Evolutionary conservation across 768 basidiomycete genomes (phyloP).

Genomic region (Glaciozyma martinii): DNA sequence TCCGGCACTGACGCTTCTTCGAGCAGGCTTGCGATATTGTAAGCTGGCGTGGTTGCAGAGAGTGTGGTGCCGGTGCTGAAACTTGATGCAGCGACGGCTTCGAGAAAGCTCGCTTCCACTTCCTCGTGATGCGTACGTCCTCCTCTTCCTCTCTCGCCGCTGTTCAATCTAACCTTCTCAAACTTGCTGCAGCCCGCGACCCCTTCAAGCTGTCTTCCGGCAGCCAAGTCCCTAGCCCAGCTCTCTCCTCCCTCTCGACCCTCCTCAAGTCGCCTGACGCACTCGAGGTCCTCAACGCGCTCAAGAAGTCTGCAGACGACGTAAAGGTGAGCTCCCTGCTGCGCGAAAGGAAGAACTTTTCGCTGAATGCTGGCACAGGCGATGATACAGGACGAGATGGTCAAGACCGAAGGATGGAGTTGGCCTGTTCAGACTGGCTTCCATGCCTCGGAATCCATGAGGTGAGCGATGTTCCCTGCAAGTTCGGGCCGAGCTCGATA

Average conservation of each 20-base stretch:
- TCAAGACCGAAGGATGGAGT: slow-evolving; percentile 35
- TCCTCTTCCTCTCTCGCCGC: slow-evolving; percentile 15
- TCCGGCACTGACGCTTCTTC: too few relatives aligned
- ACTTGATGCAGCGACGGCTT: slow-evolving; percentile 23
- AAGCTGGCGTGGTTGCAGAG: too few relatives aligned
- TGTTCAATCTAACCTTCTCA: background rate
- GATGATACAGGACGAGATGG: slow-evolving; percentile 42
- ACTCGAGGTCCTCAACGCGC: slow-evolving; percentile 32
- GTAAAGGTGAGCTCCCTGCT: slow-evolving; percentile 26
- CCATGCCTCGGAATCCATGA: slow-evolving; percentile 42
- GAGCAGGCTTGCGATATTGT: too few relatives aligned
- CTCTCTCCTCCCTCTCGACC: slow-evolving; percentile 32
- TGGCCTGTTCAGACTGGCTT: slow-evolving; percentile 41
- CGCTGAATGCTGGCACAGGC: slow-evolving; percentile 17
- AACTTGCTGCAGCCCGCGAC: slow-evolving; percentile 15
- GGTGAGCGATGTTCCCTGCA: slow-evolving; percentile 25
- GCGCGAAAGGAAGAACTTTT: too few relatives aligned
- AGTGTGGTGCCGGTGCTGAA: background rate
- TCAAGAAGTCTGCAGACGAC: slow-evolving; percentile 35
- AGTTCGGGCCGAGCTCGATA: background rate
- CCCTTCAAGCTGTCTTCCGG: slow-evolving; percentile 23
- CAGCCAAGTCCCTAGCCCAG: slow-evolving; percentile 17
- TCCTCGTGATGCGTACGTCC: slow-evolving; percentile 39
- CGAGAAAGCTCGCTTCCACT: slow-evolving; percentile 40
- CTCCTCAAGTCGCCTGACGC: slow-evolving; percentile 21